phyloP scores from a whole-genome alignment of 257 asterid species.

The Haberlea rhodopensis region DNA sequence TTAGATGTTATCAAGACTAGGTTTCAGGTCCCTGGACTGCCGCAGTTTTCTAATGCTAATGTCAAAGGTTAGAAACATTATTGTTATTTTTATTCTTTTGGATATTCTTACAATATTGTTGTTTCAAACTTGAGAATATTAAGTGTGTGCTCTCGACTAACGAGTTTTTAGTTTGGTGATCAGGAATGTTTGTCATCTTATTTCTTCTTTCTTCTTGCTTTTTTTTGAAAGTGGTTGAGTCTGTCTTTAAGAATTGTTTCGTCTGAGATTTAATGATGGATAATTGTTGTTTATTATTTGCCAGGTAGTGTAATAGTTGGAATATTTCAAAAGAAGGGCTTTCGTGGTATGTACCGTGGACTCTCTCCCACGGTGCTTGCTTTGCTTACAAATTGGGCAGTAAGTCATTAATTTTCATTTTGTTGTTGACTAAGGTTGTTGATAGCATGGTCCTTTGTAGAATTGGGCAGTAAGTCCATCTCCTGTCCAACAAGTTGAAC shows the following conservation, averaged over 20 bases:
- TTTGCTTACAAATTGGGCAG: constrained; percentile 97
- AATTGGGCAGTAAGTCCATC: constrained; percentile 10
- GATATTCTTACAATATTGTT: not conserved
- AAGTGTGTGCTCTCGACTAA: not conserved
- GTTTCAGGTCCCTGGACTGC: constrained; percentile 90
- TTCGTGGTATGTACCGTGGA: constrained; percentile 97
- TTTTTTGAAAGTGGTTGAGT: not conserved
- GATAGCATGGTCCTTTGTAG: constrained; percentile 9
- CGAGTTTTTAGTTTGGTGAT: not conserved
- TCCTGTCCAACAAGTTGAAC: constrained; percentile 6
- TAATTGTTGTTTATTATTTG: constrained; percentile 28
- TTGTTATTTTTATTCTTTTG: not conserved
- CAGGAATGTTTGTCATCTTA: not conserved
- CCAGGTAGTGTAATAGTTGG: constrained; percentile 87
- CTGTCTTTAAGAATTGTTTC: not conserved
- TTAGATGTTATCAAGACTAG: constrained; percentile 97
- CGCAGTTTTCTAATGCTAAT: constrained; percentile 57
- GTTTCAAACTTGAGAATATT: constrained; percentile 16
- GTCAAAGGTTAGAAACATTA: constrained; percentile 55
- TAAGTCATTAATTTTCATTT: constrained; percentile 29
- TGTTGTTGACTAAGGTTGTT: not conserved
- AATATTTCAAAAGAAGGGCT: constrained; percentile 74
- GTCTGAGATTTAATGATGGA: constrained; percentile 10
- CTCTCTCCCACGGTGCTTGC: constrained; percentile 94
- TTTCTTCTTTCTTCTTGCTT: not conserved